Conservation (phyloP, 1,284 basidiomycete genomes). For the Ustanciosporium gigantosporum region DNA sequence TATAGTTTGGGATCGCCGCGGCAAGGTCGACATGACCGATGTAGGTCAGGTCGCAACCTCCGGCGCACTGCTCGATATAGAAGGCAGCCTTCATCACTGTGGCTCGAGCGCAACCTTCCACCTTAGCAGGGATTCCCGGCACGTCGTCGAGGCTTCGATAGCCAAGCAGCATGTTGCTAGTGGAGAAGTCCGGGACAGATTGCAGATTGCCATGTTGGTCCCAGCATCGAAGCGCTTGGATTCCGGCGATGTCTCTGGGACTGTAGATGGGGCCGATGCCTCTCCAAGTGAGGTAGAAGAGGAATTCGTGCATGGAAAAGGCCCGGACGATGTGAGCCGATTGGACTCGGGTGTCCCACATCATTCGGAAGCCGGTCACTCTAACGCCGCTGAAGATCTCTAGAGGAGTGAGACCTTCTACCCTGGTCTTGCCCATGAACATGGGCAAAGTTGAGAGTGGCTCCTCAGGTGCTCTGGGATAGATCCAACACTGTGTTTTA, state of each 20-base stretch:
- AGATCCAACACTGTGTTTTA: slow-evolving; percentile 16
- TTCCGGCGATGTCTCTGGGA: slow-evolving; percentile 37
- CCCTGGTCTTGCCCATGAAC: slow-evolving; percentile 32
- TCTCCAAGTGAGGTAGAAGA: slow-evolving; percentile 45
- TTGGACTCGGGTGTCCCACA: slow-evolving; percentile 46
- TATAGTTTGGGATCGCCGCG: slow-evolving; percentile 34
- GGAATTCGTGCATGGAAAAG: slow-evolving; percentile 39
- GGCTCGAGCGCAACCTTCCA: slow-evolving; percentile 40
- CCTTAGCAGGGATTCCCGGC: slow-evolving; percentile 21
- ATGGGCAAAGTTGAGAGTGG: slow-evolving; percentile 31
- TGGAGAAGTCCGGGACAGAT: slow-evolving; percentile 19
- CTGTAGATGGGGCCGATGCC: slow-evolving; percentile 48
- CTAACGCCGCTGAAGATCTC: slow-evolving; percentile 44
- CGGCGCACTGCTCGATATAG: slow-evolving; percentile 28
- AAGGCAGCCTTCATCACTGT: slow-evolving; percentile 35
- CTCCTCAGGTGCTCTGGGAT: slow-evolving; percentile 19
- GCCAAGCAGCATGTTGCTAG: slow-evolving; percentile 28
- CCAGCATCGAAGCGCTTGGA: slow-evolving; percentile 36
- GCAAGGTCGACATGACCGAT: slow-evolving; percentile 36
- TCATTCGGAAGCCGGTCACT: slow-evolving; percentile 36
- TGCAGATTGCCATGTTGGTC: slow-evolving; percentile 25
- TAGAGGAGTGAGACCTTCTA: slow-evolving; percentile 25
- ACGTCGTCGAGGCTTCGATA: slow-evolving; percentile 28
- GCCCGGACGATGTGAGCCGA: slow-evolving; percentile 38
- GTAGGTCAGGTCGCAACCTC: slow-evolving; percentile 41